A percentile compares a stretch with the other conserved stretches of the same genome.
Evolutionary conservation across 2,329 filamentous ascomycete species (phyloP).

Genomic region (Magnaporthales sp.): DNA sequence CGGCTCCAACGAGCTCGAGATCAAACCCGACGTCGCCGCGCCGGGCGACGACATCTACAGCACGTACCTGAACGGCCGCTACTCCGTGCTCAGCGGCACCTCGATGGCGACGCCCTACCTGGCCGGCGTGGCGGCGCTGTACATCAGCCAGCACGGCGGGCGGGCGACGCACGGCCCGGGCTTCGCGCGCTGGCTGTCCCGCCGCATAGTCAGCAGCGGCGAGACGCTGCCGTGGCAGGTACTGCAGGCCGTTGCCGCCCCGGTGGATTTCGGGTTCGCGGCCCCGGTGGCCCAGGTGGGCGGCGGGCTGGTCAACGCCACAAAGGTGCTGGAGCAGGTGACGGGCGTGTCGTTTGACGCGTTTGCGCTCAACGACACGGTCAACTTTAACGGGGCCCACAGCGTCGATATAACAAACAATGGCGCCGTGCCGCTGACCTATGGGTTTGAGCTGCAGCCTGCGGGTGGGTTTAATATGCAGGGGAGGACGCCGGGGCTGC

Average conservation of each 20-base stretch:
- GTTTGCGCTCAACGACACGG: slow-evolving; percentile 33
- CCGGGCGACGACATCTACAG: slow-evolving; percentile 34
- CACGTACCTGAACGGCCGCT: slow-evolving; percentile 27
- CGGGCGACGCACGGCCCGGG: slow-evolving; percentile 19
- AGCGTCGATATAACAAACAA: slow-evolving; percentile 24
- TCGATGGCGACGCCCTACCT: slow-evolving; percentile 38
- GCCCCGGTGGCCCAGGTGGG: slow-evolving; percentile 10
- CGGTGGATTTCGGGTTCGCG: slow-evolving; percentile 11
- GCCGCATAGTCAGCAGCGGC: slow-evolving; percentile 23
- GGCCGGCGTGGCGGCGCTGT: slow-evolving; percentile 31
- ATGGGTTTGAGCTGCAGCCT: slow-evolving; percentile 19
- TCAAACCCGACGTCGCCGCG: slow-evolving; percentile 32
- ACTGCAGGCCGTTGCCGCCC: slow-evolving; percentile 9
- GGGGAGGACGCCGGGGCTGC: slow-evolving; percentile 6
- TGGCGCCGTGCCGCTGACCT: slow-evolving; percentile 23
- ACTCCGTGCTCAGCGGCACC: slow-evolving; percentile 33
- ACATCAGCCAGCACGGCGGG: slow-evolving; percentile 22
- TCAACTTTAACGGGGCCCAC: slow-evolving; percentile 22
- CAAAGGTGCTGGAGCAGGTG: slow-evolving; percentile 26
- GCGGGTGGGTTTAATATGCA: slow-evolving; percentile 26
- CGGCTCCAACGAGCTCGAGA: slow-evolving; percentile 29
- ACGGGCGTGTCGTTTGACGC: slow-evolving; percentile 26
- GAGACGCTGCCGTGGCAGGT: slow-evolving; percentile 17
- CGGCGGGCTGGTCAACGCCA: slow-evolving; percentile 23
- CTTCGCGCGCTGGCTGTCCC: slow-evolving; percentile 17